These are phyloP conservation scores for Zhuliangozyma blackwelliae DNA, from an alignment of 1,139 yeast genomes.

Conservation along the genomic window DNA sequence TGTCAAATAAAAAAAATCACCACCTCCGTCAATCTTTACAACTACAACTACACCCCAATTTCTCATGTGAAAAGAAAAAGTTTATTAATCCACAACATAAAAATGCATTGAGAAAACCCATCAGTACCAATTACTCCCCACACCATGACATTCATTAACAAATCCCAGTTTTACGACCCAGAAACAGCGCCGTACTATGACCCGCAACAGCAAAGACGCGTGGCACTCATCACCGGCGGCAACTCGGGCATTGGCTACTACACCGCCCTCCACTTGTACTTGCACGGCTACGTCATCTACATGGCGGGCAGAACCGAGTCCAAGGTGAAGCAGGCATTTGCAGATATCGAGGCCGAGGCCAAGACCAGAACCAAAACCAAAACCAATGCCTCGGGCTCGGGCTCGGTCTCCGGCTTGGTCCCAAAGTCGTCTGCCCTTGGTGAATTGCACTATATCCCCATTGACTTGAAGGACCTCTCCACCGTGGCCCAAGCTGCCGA, in stretches of 20 bases:
- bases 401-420: too few relatives aligned
- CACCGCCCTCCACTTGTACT: conserved; percentile 37
- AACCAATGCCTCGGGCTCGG: background rate
- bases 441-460: conserved; percentile 21
- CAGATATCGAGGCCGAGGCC: conserved; percentile 27
- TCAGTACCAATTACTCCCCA: too few relatives aligned
- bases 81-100: too few relatives aligned
- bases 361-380: conserved; percentile 7
- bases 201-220: conserved; percentile 35
- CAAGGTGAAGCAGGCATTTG: conserved; percentile 33
- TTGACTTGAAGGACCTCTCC: conserved; percentile 31
- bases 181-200: conserved; percentile 28
- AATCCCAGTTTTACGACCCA: conserved; percentile 16
- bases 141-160: background rate
- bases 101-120: too few relatives aligned
- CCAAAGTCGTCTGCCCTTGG: too few relatives aligned
- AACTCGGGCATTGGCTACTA: conserved; percentile 44
- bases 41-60: too few relatives aligned
- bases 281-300: conserved; percentile 41
- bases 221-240: conserved; percentile 45
- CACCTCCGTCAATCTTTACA: too few relatives aligned
- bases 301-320: conserved; percentile 39
- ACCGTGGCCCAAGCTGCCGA: conserved; percentile 29
- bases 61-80: too few relatives aligned
- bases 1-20: too few relatives aligned